phyloP scores from a whole-genome alignment of 257 asterid genomes.

The Eustoma russellianum region DNA sequence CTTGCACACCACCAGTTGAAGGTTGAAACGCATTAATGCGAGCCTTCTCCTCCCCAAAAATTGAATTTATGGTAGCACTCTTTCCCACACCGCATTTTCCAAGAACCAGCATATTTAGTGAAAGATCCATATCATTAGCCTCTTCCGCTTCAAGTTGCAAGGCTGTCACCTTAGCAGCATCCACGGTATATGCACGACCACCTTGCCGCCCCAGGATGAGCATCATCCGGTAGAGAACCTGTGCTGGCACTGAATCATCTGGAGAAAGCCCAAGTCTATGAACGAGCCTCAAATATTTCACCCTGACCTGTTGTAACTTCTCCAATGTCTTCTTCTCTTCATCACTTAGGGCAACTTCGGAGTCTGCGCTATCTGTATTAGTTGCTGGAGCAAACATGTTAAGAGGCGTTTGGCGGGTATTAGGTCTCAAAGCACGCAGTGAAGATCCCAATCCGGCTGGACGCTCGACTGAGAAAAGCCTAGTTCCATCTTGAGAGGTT shows the following conservation, averaged over 20 bases:
- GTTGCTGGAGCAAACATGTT: conserved; percentile 37
- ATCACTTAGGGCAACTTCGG: conserved; percentile 60
- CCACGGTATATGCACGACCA: conserved; percentile 53
- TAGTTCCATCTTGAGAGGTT: conserved; percentile 81
- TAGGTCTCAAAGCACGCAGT: conserved; percentile 66
- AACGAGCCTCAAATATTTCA: conserved; percentile 83
- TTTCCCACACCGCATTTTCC: conserved; percentile 96
- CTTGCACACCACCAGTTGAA: conserved; percentile 50
- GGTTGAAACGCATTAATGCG: conserved; percentile 60
- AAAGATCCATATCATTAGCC: conserved; percentile 53
- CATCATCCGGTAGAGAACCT: conserved; percentile 70
- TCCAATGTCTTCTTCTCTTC: conserved; percentile 86
- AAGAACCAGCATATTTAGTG: conserved; percentile 65
- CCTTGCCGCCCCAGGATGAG: conserved; percentile 78
- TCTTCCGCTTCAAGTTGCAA: conserved; percentile 59
- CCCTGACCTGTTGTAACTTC: conserved; percentile 65
- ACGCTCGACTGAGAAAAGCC: conserved; percentile 87
- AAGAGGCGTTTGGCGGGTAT: conserved; percentile 43
- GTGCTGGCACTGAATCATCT: conserved; percentile 75
- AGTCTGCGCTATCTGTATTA: conserved; percentile 37
- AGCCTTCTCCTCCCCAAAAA: conserved; percentile 71
- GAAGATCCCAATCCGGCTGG: conserved; percentile 96
- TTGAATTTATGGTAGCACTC: conserved; percentile 81
- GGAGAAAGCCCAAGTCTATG: conserved; percentile 66
- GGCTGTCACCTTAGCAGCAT: conserved; percentile 67